Evolutionary conservation across 2,329 filamentous ascomycete genomes (phyloP), one percentile per base, ranked within the genome.

Genomic region (Stemphylium lycopersici): DNA sequence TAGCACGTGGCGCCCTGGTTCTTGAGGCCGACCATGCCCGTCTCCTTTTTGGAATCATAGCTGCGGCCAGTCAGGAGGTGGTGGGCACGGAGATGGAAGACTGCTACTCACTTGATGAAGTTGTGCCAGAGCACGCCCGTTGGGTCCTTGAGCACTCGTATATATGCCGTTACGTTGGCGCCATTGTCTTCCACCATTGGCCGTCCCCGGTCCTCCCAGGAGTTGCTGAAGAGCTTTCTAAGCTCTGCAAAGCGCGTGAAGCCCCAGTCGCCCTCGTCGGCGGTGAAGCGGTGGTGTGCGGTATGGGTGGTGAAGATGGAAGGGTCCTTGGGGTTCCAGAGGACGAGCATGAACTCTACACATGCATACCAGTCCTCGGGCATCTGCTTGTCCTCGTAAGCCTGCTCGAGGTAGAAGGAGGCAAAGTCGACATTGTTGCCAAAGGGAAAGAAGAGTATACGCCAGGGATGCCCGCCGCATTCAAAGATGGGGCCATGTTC

Each of bases 1-100:
- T 83, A 83, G 69, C 80, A 83, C 10, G 80, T 83, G 33, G 95
- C 95, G 61, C 95, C 95, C 76, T 98, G 95, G 70, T 99, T 99
- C 76, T 95, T 95, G 48, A 99, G 81, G 2, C 95, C 95, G 37
- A 99, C 95, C 80, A 93, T 98, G 52, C 95, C 95, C 0, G 95
- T 99, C 78, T 97, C 93, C 74, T 95, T 96, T 79, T 98, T 99
- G n/a, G 95, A 98, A 73, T 99, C 93, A 74, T 99, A 99, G 78
- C 58, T 77, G 39, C 16, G 13, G 2, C 22, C 6, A 22, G 48
- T 55, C 24, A 55, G 52, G 0, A 26, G n/a, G 4, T 10, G 7
- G 18, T 15, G 16, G 46, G 10, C 48, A 37, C 13, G 22, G 13
- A 10, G n/a, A 20, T 24, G 5, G 18, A 29, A 42, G 20, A 20